Base-by-base conservation (phyloP, 1,284 basidiomycete species). In the Marasmius sp. region DNA sequence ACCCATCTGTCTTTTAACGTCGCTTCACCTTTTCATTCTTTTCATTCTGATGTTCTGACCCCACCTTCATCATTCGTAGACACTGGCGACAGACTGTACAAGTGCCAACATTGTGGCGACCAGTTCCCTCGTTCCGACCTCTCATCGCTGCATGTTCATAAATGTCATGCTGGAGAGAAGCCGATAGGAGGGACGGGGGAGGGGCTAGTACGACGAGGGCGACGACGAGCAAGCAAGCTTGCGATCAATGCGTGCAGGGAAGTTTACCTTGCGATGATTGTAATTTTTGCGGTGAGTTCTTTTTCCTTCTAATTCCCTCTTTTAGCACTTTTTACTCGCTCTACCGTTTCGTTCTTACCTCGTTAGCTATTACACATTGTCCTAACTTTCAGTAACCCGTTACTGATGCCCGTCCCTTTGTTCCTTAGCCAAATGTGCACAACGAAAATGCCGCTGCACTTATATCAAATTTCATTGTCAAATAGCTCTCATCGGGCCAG, bases 1-100 rank as follows among this genome's bases (percentile, higher is more conserved):
- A n/a, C n/a, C n/a, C n/a, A n/a, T n/a, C n/a, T 20, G 12, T 33
- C 16, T 58, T 49, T 47, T 36, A 14, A 6, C 49, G 7, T 16
- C 62, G 53, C 60, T 65, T 55, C 57, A 51, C 64, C 61, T 57
- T 22, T 52, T 57, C 54, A 61, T 66, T 55, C 64, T 66, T 54
- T 49, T 58, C 58, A 54, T 63, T 39, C 39, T 52, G 47, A 51
- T 56, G 43, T 50, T 59, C 60, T 64, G 63, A 58, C 66, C 58
- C n/a, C n/a, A 66, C 50, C 56, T 58, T 38, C 47, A 54, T 41
- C 62, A 60, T 62, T 49, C 66, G 61, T 72, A 93, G 91, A 95
- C 75, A 95, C 93, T n/a, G 93, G 93, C 64, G 93, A 95, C 79
- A 83, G 93, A 54, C 93, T 94, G 8, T 95, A 95, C 80, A 93